Conservation (phyloP, 2,329 filamentous ascomycete species). For the Trichothecium sympodiale region DNA sequence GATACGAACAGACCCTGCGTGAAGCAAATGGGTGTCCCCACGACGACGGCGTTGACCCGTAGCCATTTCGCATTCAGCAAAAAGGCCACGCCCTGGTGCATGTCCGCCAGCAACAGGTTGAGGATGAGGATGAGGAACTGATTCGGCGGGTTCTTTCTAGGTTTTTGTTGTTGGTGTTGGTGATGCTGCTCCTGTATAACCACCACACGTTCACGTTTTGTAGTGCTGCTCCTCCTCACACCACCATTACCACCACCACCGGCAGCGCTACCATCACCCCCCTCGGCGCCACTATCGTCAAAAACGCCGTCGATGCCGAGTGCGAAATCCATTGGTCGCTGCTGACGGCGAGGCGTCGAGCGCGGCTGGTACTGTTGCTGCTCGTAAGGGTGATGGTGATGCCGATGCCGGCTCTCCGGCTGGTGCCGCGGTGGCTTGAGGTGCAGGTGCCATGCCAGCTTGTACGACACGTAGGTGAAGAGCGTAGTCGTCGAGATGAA, state of each 20-base stretch:
- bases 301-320: slow-evolving; percentile 25
- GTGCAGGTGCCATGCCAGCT: slow-evolving; percentile 18
- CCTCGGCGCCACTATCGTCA: slow-evolving; percentile 4
- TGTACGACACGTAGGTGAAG: slow-evolving; percentile 20
- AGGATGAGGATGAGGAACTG: slow-evolving; percentile 61
- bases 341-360: slow-evolving; percentile 5
- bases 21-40: slow-evolving; percentile 43
- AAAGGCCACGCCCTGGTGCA: slow-evolving; percentile 55
- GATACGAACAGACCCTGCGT: slow-evolving; percentile 60
- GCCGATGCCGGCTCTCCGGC: no score
- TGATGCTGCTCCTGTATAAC: slow-evolving; percentile 1
- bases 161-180: slow-evolving; percentile 1
- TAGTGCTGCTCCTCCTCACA: not conserved
- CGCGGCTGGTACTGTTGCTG: slow-evolving; percentile 6
- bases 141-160: slow-evolving; percentile 33
- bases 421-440: slow-evolving; percentile 3
- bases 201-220: no score
- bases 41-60: slow-evolving; percentile 37
- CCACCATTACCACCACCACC: not conserved
- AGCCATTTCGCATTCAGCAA: slow-evolving; percentile 52
- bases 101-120: slow-evolving; percentile 57
- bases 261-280: no score
- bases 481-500: slow-evolving; percentile 16
- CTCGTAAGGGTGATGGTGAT: no score
- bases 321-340: slow-evolving; percentile 19